Base-by-base conservation (phyloP, 1,139 yeast genomes). In the Tardiomyces depauwii region DNA sequence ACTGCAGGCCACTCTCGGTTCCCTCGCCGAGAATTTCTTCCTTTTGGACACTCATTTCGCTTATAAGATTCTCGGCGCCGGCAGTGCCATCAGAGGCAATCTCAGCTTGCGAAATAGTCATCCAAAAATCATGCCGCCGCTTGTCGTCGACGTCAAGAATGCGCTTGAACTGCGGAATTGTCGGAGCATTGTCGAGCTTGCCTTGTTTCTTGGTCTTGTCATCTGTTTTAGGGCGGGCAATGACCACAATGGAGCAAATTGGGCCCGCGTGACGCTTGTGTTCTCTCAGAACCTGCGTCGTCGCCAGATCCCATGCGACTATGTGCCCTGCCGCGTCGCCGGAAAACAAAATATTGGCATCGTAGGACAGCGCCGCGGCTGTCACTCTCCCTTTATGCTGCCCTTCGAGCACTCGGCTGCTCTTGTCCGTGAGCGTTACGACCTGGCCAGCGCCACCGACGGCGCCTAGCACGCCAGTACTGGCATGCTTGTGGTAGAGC, bases 311-410 rank as follows among this genome's bases (percentile, higher is more conserved):
- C 57, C 84, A 74, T 0, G 82, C 74, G 45, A 75, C 74, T 1
- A 86, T 77, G 38, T 76, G 71, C 1, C 97, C 97, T 18, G 60
- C 60, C 0, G 72, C 64, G 59, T 86, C 95, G 19, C 96, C 97
- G 10, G 89, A 77, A 2, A 84, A 67, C 10, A 91, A 58, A 41
- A 69, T 63, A 19, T 89, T 78, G 2, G 93, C 96, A 59, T 91
- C 97, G 57, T 83, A 68, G 1, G 89, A 80, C 2, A 86, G 63
- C 2, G 68, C 68, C 46, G 88, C 52, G 30, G 76, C 67, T 0
- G 85, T 74, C 5, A 82, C 76, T 2, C 63, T 53, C 2, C 58
- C 49, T 1, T 58, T 54, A 39, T 62, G 61, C 36, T 59, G 58
- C 36, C 51, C 43, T 51, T 21, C 52, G 41, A 10, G 21, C 10